Evolutionary conservation across 495 filamentous ascomycete species (phyloP).

Genomic region (Pyrenula massariospora): DNA sequence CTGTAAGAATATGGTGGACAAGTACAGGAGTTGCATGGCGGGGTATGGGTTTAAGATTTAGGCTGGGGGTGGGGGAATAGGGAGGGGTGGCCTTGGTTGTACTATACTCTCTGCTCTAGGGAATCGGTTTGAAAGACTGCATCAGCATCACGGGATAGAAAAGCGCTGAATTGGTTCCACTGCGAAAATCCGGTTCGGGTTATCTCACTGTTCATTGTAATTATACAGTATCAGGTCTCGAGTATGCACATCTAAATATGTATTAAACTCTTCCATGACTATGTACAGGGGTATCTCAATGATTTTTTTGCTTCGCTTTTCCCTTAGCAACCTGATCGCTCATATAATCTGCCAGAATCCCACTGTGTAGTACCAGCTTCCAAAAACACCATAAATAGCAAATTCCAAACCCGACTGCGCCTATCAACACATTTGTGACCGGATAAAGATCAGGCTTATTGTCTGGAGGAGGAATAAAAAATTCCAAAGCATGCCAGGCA

Average conservation of each 20-base stretch:
- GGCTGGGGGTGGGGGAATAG: conserved; percentile 3
- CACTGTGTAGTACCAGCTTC: conserved; percentile 53
- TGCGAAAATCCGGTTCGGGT: too few species aligned
- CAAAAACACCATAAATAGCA: conserved; percentile 86
- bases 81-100: background rate
- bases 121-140: too few species aligned
- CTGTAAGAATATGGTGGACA: conserved; percentile 68
- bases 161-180: too few species aligned
- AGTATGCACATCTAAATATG: too few species aligned
- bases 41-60: conserved; percentile 81
- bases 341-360: conserved; percentile 13
- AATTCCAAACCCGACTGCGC: conserved; percentile 70
- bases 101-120: background rate
- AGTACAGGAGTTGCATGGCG: conserved; percentile 86
- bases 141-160: too few species aligned
- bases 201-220: too few species aligned
- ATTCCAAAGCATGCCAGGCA: conserved; percentile 68
- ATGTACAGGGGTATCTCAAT: background rate
- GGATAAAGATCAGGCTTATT: conserved; percentile 89
- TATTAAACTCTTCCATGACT: too few species aligned
- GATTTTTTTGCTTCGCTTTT: conserved; percentile 21
- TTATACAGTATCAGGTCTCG: too few species aligned
- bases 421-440: conserved; percentile 76
- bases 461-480: conserved; percentile 49
- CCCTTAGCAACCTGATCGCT: conserved; percentile 6